Evolutionary conservation across 129 eudicot species (phyloP), one percentile per base, ranked within the genome.

Genomic region (Flaveria linearis): DNA sequence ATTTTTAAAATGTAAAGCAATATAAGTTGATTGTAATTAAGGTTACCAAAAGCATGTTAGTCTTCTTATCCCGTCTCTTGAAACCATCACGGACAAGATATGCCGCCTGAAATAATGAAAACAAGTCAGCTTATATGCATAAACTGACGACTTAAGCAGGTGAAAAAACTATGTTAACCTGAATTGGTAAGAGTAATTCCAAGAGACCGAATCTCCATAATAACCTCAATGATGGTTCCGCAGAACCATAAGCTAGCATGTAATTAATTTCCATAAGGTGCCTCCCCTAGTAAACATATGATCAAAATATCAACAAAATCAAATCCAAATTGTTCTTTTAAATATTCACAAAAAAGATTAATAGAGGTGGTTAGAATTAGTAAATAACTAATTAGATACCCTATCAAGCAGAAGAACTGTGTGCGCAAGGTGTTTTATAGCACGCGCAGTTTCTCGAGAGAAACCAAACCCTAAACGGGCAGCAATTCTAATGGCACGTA

Each of bases 241-340:
- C 97, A 52, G 96, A 88, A 70, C 97, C 96, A 69, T 87, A 91
- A 2, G 97, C 97, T 73, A 89, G 60, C 97, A 91, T 89, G 88
- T 88, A 88, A 83, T 91, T 91, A 80, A 87, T 85, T 84, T 91
- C 97, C 91, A 85, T 77, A 61, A 87, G 90, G 51, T 83, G 88
- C 82, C 96, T 91, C 77, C 96, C 92, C 97, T 91, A 45, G 10
- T 6, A 81, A 81, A 47, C 68, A 64, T 30, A 71, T 18, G 36
- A 49, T 4, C 41, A 11, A 47, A 7, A 18, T 46, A 46, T 49
- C 62, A 25, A 79, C 16, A 36, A 33, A 33, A 36, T 36, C 5
- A 4, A 17, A 51, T 49, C 69, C 9, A 25, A 72, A 64, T 72
- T 46, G 46, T 77, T 55, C 9, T 36, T 66, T 17, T n/a, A 49